Evolutionary conservation across 1,284 basidiomycete species (phyloP).

Genomic region (Trichosporon coremiiforme): DNA sequence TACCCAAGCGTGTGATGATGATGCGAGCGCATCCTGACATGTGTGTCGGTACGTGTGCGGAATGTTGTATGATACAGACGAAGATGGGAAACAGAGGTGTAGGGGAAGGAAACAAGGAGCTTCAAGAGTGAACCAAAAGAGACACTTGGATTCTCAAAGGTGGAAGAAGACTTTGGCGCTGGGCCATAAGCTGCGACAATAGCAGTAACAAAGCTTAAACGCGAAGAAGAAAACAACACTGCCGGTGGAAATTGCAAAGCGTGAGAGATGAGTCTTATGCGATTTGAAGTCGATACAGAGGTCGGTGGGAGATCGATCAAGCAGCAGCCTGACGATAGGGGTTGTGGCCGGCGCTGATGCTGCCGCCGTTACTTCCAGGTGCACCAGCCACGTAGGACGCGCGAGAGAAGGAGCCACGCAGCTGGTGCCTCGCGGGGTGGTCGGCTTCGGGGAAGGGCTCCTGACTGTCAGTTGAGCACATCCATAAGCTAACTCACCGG

Average conservation of each 20-base stretch:
- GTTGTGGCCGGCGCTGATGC: neutral
- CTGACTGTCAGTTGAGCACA: constrained; percentile 8
- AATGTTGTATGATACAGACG: neutral
- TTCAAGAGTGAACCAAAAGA: neutral
- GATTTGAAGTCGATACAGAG: constrained; percentile 7
- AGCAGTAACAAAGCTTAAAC: neutral
- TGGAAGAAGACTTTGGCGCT: neutral
- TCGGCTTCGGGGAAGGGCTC: constrained; percentile 30
- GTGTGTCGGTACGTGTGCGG: neutral
- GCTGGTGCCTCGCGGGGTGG: constrained; percentile 19
- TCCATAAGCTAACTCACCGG: constrained; percentile 23
- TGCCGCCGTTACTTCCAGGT: neutral
- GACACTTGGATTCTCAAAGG: neutral
- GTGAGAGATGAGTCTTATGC: constrained; percentile 8
- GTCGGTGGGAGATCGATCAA: neutral
- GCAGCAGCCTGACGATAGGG: neutral
- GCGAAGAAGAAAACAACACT: neutral
- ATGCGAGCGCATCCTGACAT: neutral
- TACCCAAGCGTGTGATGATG: neutral
- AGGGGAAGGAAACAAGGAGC: neutral
- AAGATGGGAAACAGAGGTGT: neutral
- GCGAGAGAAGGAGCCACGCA: constrained; percentile 21
- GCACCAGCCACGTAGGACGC: constrained; percentile 18
- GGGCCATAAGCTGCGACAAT: neutral
- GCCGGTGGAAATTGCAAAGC: neutral